Conservation (phyloP, 176 grass and related monocot genomes). For the Oryza meridionalis region DNA sequence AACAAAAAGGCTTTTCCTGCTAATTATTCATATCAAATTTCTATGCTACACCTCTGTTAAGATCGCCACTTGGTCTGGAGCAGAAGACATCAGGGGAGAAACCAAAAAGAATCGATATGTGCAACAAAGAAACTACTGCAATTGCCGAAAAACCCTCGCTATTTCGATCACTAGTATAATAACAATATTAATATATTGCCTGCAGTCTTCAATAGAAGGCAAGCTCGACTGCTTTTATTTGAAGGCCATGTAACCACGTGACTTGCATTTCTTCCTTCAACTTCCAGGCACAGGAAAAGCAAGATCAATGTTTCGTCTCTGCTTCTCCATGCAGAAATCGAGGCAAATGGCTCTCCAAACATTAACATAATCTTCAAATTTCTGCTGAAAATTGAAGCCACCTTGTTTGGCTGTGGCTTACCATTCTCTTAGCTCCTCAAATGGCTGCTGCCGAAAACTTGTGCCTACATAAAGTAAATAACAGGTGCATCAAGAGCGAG, state of each 20-base stretch:
- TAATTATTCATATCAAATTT: constrained; percentile 52
- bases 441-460: constrained; percentile 49
- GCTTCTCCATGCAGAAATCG: constrained; percentile 21
- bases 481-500: constrained; percentile 22
- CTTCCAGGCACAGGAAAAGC: constrained; percentile 40
- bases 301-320: constrained; percentile 22
- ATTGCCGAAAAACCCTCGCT: constrained; percentile 36
- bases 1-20: constrained; percentile 47
- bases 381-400: constrained; percentile 35
- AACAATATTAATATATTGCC: constrained; percentile 2
- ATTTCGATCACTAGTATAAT: constrained; percentile 35
- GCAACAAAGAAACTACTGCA: constrained; percentile 51
- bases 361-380: constrained; percentile 31
- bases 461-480: constrained; percentile 48
- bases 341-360: constrained; percentile 29
- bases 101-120: constrained; percentile 59
- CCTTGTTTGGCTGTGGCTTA: constrained; percentile 5
- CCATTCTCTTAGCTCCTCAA: constrained; percentile 60
- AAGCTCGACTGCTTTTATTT: constrained; percentile 21
- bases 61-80: constrained; percentile 34
- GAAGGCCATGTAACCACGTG: constrained; percentile 7
- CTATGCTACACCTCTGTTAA: constrained; percentile 52
- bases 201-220: constrained; percentile 18
- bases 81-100: constrained; percentile 28
- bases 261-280: constrained; percentile 20